Conservation (phyloP, 2,329 filamentous ascomycete genomes). For the Penicillium sp. region DNA sequence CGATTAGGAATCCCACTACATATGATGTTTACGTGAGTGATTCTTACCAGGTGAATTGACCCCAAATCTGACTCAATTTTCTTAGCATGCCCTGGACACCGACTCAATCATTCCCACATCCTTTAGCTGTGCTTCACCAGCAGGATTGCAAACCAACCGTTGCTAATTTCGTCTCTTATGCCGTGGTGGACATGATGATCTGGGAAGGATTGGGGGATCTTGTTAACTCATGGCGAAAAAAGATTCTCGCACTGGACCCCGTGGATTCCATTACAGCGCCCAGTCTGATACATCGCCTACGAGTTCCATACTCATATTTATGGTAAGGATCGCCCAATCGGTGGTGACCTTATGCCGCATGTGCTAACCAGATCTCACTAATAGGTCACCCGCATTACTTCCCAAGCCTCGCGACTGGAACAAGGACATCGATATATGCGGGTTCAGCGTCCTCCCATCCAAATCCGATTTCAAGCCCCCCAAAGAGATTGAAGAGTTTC, state of each 20-base stretch:
- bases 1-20: slow-evolving; percentile 75
- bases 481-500: slow-evolving; percentile 65
- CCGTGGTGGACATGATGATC: slow-evolving; percentile 85
- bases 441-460: slow-evolving; percentile 74
- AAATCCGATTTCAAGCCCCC: slow-evolving; percentile 68
- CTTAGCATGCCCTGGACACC: slow-evolving; percentile 82
- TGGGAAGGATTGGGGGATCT: slow-evolving; percentile 91
- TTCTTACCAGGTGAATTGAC: not conserved
- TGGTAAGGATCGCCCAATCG: slow-evolving; percentile 56
- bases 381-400: slow-evolving; percentile 71
- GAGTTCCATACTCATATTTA: slow-evolving; percentile 85
- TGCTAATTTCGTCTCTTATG: slow-evolving; percentile 81
- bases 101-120: slow-evolving; percentile 82
- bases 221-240: slow-evolving; percentile 82
- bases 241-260: slow-evolving; percentile 72
- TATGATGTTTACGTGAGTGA: slow-evolving; percentile 80
- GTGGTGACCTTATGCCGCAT: not conserved
- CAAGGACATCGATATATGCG: slow-evolving; percentile 69
- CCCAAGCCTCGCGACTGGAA: slow-evolving; percentile 78
- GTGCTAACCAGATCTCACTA: slow-evolving; percentile 1
- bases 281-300: slow-evolving; percentile 72
- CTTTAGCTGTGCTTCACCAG: slow-evolving; percentile 77
- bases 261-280: slow-evolving; percentile 82
- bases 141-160: slow-evolving; percentile 74
- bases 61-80: slow-evolving; percentile 4